Conservation (phyloP, 1,139 yeast species). For the Petasospora rhodanensis region DNA sequence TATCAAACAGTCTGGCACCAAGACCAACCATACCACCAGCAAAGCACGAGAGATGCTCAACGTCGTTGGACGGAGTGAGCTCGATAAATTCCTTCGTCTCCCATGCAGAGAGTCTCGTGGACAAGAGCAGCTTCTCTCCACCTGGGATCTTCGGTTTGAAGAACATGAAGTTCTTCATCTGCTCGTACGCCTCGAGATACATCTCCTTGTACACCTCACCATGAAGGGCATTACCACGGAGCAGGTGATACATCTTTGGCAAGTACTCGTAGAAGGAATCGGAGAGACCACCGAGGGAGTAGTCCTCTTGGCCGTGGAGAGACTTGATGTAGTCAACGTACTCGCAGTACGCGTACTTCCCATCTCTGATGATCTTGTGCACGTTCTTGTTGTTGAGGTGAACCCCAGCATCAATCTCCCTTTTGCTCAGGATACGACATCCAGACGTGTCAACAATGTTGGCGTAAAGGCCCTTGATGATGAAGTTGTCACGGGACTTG, state of each 20-base stretch:
- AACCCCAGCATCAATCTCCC: slow-evolving; percentile 28
- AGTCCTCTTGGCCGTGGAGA: slow-evolving; percentile 17
- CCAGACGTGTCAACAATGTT: slow-evolving; percentile 45
- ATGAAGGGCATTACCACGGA: slow-evolving; percentile 40
- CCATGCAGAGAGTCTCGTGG: slow-evolving; percentile 19
- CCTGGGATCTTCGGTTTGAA: slow-evolving; percentile 38
- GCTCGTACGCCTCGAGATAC: slow-evolving; percentile 34
- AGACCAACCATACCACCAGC: slow-evolving; percentile 71
- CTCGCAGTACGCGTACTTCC: slow-evolving; percentile 23
- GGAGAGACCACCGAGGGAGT: slow-evolving; percentile 54
- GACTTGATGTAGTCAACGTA: slow-evolving; percentile 25
- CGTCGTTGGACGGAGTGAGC: slow-evolving; percentile 26
- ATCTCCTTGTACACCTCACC: slow-evolving; percentile 21
- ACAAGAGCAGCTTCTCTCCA: slow-evolving; percentile 25
- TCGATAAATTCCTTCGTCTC: slow-evolving; percentile 11
- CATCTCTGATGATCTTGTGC: slow-evolving; percentile 29
- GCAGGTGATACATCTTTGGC: slow-evolving; percentile 46
- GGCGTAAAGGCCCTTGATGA: slow-evolving; percentile 40
- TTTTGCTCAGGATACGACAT: slow-evolving; percentile 32
- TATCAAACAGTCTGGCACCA: slow-evolving; percentile 53
- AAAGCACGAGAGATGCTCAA: slow-evolving; percentile 65
- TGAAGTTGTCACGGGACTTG: slow-evolving; percentile 31
- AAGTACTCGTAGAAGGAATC: slow-evolving; percentile 70
- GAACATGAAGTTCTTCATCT: slow-evolving; percentile 37
- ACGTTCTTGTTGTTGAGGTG: slow-evolving; percentile 25